These are phyloP conservation scores for Globisporangium rhizosaccharum DNA, from an alignment of 352 stramenopile species.

Conservation along the genomic window DNA sequence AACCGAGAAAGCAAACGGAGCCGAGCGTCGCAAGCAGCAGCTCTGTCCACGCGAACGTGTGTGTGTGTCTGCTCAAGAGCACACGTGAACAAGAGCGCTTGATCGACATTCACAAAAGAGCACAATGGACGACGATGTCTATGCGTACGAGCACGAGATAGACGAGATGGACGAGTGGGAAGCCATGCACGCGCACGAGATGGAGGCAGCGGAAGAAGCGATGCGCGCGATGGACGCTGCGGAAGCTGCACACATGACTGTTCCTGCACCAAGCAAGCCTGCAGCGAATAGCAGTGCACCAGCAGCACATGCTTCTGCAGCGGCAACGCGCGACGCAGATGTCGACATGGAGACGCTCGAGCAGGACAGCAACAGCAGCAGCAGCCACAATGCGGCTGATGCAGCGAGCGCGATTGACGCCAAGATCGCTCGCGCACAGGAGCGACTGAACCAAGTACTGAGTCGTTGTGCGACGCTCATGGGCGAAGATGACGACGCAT, in stretches of 20 bases:
- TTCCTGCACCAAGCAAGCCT: neutral
- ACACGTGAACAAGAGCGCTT: neutral
- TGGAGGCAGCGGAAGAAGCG: conserved; percentile 72
- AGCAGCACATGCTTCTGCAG: neutral
- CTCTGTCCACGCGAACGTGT: too few species aligned
- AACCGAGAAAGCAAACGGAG: neutral
- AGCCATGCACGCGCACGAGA: conserved; percentile 69
- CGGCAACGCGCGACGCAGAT: neutral
- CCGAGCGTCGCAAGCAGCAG: neutral
- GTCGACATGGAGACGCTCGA: too few species aligned
- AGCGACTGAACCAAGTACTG: conserved; percentile 46
- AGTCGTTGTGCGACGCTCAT: conserved; percentile 57
- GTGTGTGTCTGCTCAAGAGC: too few species aligned
- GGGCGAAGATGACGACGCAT: conserved; percentile 39
- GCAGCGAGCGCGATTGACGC: conserved; percentile 16
- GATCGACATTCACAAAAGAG: neutral
- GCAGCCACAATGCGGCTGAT: neutral
- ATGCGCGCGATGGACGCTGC: conserved; percentile 51
- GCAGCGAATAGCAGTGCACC: conserved; percentile 5
- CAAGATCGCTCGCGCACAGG: conserved; percentile 32
- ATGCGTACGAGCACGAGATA: conserved; percentile 76
- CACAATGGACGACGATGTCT: conserved; percentile 55
- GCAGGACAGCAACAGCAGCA: neutral
- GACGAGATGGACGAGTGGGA: conserved; percentile 81
- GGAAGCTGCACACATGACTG: conserved; percentile 25